Evolutionary conservation across 176 grass and related monocot species (phyloP).

Genomic region (Aechmea fasciata): DNA sequence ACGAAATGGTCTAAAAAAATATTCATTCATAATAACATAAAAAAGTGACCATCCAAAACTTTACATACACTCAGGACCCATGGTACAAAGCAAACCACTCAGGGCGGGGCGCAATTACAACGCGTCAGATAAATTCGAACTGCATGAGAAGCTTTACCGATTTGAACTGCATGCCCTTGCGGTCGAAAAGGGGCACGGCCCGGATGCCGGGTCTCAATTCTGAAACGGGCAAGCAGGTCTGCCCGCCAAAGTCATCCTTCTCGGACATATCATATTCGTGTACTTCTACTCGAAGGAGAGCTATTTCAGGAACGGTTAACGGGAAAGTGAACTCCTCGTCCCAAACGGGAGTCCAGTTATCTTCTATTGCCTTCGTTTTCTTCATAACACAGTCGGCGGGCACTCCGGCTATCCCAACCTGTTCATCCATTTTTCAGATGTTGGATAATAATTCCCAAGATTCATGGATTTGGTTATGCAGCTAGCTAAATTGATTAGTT

Average conservation of each 20-base stretch:
- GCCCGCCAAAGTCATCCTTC: slow-evolving; percentile 27
- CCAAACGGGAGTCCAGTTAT: slow-evolving; percentile 19
- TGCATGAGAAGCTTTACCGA: slow-evolving; percentile 20
- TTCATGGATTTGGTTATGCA: neutral
- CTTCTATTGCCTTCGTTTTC: slow-evolving; percentile 20
- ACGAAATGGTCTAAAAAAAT: too few species aligned
- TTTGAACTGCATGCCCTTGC: slow-evolving; percentile 9
- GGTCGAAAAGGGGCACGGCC: slow-evolving; percentile 8
- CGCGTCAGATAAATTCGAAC: slow-evolving; percentile 11
- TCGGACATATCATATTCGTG: slow-evolving; percentile 25
- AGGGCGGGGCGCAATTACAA: neutral
- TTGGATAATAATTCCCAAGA: neutral
- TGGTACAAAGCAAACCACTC: neutral
- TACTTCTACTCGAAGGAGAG: slow-evolving; percentile 18
- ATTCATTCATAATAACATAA: too few species aligned
- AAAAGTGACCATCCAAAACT: too few species aligned
- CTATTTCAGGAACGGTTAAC: slow-evolving; percentile 19
- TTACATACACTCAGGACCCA: too few species aligned
- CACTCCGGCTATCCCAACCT: slow-evolving; percentile 26
- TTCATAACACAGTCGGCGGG: slow-evolving; percentile 7
- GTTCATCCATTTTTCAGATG: neutral
- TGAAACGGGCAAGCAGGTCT: slow-evolving; percentile 24
- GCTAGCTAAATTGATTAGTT: neutral
- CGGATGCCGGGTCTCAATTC: slow-evolving; percentile 22
- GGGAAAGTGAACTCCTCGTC: slow-evolving; percentile 25